phyloP scores from a whole-genome alignment of 345 rosid species.

The Fremontodendron californicum region DNA sequence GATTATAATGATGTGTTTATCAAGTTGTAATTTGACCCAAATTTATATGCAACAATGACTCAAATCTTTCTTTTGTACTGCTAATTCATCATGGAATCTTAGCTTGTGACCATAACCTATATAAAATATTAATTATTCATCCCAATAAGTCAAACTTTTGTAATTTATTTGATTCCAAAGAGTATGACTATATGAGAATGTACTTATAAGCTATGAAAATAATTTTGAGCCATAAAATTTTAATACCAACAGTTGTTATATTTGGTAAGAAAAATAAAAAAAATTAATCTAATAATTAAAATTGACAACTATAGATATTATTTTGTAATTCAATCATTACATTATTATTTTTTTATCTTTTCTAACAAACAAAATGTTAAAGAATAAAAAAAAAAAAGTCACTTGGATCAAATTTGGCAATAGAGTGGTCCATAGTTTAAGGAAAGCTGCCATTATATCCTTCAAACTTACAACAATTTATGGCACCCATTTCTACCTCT shows the following conservation, averaged over 20 bases:
- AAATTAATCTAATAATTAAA: neutral
- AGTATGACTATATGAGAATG: too few relatives aligned
- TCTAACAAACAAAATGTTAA: neutral
- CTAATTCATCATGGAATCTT: constrained; percentile 7
- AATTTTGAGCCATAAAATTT: neutral
- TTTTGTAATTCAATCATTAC: too few relatives aligned
- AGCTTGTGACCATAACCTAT: neutral
- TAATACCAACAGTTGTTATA: neutral
- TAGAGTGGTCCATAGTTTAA: constrained; percentile 11
- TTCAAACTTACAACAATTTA: neutral
- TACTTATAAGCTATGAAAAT: neutral
- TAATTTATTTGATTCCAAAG: neutral
- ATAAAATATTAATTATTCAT: neutral
- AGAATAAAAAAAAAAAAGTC: neutral
- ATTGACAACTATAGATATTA: too few relatives aligned
- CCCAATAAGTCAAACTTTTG: neutral
- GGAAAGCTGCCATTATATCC: neutral
- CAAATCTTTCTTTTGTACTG: neutral
- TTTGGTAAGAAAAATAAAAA: too few relatives aligned
- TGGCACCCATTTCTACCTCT: neutral
- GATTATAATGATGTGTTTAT: neutral
- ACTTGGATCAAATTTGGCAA: neutral
- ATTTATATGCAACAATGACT: neutral
- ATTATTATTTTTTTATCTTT: too few relatives aligned
- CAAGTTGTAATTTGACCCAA: neutral